A percentile compares a stretch with the other conserved stretches of the same genome.
These are phyloP conservation scores for Kwoniella dendrophila DNA, from an alignment of 768 basidiomycete genomes.

Conservation along the genomic window DNA sequence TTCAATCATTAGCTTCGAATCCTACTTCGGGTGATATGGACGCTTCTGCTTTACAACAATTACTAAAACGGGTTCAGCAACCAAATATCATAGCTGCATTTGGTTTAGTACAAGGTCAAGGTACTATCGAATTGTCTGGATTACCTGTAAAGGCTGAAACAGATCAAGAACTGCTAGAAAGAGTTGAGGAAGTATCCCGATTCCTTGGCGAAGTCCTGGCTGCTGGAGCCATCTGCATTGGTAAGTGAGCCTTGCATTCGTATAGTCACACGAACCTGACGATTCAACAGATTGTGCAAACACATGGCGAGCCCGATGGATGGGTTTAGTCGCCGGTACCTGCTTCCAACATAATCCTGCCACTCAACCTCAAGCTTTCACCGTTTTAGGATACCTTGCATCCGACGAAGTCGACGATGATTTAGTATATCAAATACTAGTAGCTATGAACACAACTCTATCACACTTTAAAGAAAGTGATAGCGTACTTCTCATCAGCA, in stretches of 20 bases:
- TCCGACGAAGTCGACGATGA: constrained; percentile 87
- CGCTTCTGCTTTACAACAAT: constrained; percentile 59
- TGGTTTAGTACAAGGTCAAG: constrained; percentile 67
- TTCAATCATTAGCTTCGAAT: constrained; percentile 71
- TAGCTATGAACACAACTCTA: constrained; percentile 77
- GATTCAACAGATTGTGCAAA: constrained; percentile 61
- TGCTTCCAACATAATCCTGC: constrained; percentile 87
- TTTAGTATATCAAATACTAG: constrained; percentile 87
- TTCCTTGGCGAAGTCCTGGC: constrained; percentile 69
- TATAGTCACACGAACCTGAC: background rate
- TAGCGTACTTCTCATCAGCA: constrained; percentile 74
- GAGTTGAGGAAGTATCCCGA: constrained; percentile 67
- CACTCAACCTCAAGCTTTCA: constrained; percentile 84
- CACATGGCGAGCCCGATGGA: constrained; percentile 91
- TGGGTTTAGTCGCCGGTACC: constrained; percentile 81
- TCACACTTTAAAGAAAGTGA: constrained; percentile 68
- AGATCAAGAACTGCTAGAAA: constrained; percentile 63
- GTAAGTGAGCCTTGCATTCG: constrained; percentile 66
- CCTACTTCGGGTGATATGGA: constrained; percentile 49
- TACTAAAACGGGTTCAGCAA: constrained; percentile 67
- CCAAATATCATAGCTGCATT: constrained; percentile 69
- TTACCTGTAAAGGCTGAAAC: constrained; percentile 57
- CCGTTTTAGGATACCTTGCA: constrained; percentile 78
- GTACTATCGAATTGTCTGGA: constrained; percentile 63
- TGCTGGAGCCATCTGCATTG: constrained; percentile 68